Evolutionary conservation across 805 yeast genomes (phyloP).

Genomic region (Blastobotrys robertii): DNA sequence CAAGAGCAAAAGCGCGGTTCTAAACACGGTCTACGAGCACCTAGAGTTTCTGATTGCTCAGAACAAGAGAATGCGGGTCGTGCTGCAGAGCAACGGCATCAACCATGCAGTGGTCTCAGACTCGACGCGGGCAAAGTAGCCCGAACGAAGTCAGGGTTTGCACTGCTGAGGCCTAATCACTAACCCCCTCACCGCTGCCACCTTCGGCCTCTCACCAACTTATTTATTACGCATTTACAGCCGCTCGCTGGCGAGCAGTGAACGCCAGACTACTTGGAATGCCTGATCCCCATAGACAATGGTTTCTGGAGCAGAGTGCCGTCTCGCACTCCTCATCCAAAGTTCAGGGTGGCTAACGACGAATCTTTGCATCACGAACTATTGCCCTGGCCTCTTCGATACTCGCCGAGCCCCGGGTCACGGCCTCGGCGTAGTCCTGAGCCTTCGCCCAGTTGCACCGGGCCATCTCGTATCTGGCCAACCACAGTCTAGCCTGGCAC

Average conservation of each 20-base stretch:
- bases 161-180: no score
- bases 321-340: no score
- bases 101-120: conserved; percentile 2
- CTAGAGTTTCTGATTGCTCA: conserved; percentile 16
- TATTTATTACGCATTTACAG: no score
- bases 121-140: no score
- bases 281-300: no score
- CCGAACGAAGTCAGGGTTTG: no score
- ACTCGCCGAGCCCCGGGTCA: conserved; percentile 65
- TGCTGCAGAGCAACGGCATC: conserved; percentile 15
- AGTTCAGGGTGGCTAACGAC: no score
- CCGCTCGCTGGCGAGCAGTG: no score
- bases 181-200: no score
- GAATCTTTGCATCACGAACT: conserved; percentile 29
- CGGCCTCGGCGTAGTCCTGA: conserved; percentile 59
- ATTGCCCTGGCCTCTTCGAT: conserved; percentile 83
- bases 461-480: conserved; percentile 59
- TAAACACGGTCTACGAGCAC: conserved; percentile 20
- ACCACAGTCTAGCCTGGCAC: conserved; percentile 76
- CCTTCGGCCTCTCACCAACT: no score
- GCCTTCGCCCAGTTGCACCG: conserved; percentile 56
- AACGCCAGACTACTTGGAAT: no score
- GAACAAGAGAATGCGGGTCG: conserved; percentile 20
- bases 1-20: conserved; percentile 19
- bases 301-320: no score